A percentile compares a stretch with the other conserved stretches of the same genome.
phyloP scores from a whole-genome alignment of 257 asterid species.

The Solanum tarijense region DNA sequence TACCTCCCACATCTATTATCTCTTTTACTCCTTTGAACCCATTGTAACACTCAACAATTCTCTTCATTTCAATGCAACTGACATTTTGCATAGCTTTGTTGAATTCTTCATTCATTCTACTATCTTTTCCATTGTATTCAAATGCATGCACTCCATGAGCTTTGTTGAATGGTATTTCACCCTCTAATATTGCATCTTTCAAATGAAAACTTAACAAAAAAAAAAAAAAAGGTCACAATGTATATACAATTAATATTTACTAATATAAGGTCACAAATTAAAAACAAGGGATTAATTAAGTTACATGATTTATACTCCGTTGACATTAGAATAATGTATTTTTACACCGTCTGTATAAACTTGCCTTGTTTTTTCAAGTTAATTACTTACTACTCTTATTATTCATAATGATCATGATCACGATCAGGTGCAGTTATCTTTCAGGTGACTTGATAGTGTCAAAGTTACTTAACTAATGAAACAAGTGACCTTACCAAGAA shows the following conservation, averaged over 20 bases:
- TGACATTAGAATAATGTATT: not conserved
- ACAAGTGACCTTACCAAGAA: not conserved
- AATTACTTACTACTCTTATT: no score
- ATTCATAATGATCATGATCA: not conserved
- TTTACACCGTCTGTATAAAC: no score
- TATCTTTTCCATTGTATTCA: slow-evolving; percentile 2
- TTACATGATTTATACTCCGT: no score
- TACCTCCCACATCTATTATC: slow-evolving; percentile 22
- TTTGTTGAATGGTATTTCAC: slow-evolving; percentile 5
- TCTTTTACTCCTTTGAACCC: slow-evolving; percentile 13
- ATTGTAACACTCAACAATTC: slow-evolving; percentile 6
- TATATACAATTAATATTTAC: not conserved
- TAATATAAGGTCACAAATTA: not conserved
- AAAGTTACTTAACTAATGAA: no score
- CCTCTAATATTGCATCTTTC: slow-evolving; percentile 4
- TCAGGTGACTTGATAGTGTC: not conserved
- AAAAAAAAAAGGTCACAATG: not conserved
- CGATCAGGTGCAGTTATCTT: no score
- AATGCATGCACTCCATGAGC: slow-evolving; percentile 3
- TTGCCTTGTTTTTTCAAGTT: no score
- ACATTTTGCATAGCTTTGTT: slow-evolving; percentile 7
- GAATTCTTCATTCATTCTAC: slow-evolving; percentile 3
- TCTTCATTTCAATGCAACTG: not conserved
- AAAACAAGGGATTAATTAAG: not conserved
- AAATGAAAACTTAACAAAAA: not conserved